Percentiles rank a stretch among this genome's conserved stretches.
These are phyloP conservation scores for Cyberlindnera sargentensis DNA, from an alignment of 805 yeast species.

Conservation along the genomic window DNA sequence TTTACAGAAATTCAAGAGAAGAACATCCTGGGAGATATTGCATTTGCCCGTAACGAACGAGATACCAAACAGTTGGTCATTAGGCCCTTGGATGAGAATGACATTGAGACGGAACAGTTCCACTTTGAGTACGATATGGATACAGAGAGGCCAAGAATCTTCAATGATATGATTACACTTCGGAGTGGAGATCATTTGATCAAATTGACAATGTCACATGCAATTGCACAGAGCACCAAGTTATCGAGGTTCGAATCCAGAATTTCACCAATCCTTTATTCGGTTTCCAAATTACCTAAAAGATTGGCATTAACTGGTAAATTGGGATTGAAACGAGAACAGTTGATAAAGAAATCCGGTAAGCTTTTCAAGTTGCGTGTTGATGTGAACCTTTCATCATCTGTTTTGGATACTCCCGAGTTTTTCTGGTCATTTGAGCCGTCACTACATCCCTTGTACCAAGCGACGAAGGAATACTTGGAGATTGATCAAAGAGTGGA, in stretches of 20 bases:
- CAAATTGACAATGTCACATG: slow-evolving; percentile 89
- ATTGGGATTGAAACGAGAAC: slow-evolving; percentile 77
- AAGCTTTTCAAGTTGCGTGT: slow-evolving; percentile 83
- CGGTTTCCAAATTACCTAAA: slow-evolving; percentile 85
- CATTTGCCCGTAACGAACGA: slow-evolving; percentile 38
- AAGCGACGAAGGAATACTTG: slow-evolving; percentile 82
- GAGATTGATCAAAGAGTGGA: slow-evolving; percentile 95
- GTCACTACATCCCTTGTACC: slow-evolving; percentile 84
- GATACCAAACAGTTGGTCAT: slow-evolving; percentile 48
- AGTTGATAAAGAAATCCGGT: slow-evolving; percentile 83
- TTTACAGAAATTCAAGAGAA: slow-evolving; percentile 89
- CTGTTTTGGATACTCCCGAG: slow-evolving; percentile 90
- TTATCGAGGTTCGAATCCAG: slow-evolving; percentile 86
- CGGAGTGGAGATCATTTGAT: slow-evolving; percentile 89
- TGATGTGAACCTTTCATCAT: slow-evolving; percentile 87
- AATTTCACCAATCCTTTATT: slow-evolving; percentile 75
- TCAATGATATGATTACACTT: slow-evolving; percentile 89
- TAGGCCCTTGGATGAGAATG: slow-evolving; percentile 76
- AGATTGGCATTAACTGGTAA: slow-evolving; percentile 86
- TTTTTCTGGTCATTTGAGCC: slow-evolving; percentile 97
- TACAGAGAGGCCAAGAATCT: slow-evolving; percentile 65
- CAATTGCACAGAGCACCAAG: slow-evolving; percentile 94
- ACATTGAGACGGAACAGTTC: slow-evolving; percentile 82
- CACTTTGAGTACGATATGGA: slow-evolving; percentile 45
- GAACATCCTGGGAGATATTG: slow-evolving; percentile 85